A percentile compares a stretch with the other conserved stretches of the same genome.
These are phyloP conservation scores for Austroboletus eburneus DNA, from an alignment of 768 basidiomycete genomes.

Conservation along the genomic window DNA sequence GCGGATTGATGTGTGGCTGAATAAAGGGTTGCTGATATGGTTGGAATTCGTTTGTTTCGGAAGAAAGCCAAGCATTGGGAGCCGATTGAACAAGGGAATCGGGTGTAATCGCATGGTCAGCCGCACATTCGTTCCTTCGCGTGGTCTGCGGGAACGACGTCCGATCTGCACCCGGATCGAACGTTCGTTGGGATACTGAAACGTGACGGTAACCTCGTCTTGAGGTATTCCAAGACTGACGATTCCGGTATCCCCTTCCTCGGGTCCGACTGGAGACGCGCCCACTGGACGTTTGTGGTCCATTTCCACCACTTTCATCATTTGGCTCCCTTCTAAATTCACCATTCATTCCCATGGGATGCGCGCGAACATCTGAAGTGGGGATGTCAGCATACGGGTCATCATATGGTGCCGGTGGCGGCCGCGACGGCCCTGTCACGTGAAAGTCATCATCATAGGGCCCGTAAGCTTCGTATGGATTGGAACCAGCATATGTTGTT, in stretches of 20 bases:
- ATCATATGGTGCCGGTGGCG: slow-evolving; percentile 70
- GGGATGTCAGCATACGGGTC: slow-evolving; percentile 66
- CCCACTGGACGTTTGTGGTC: slow-evolving; percentile 2
- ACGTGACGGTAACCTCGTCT: slow-evolving; percentile 14
- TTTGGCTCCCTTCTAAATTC: slow-evolving; percentile 20
- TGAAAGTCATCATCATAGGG: slow-evolving; percentile 65
- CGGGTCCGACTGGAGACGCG: slow-evolving; percentile 29
- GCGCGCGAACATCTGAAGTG: slow-evolving; percentile 19
- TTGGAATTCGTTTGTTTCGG: slow-evolving; percentile 6
- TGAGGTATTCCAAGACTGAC: slow-evolving; percentile 15
- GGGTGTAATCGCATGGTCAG: slow-evolving; percentile 29
- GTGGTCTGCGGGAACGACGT: slow-evolving; percentile 44
- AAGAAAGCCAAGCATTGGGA: slow-evolving; percentile 18
- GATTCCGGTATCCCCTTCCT: slow-evolving; percentile 20
- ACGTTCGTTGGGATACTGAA: slow-evolving; percentile 24
- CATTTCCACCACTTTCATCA: slow-evolving; percentile 16
- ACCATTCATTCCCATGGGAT: not conserved
- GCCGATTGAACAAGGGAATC: slow-evolving; percentile 10
- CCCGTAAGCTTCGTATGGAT: slow-evolving; percentile 63
- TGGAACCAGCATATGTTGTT: slow-evolving; percentile 43
- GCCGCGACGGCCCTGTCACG: slow-evolving; percentile 51
- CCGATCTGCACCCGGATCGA: slow-evolving; percentile 27
- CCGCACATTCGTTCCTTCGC: slow-evolving; percentile 41
- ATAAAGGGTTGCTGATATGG: slow-evolving; percentile 35
- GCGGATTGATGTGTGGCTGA: slow-evolving; percentile 84